Evolutionary conservation across 345 rosid species (phyloP).

Genomic region (Aquilaria sinensis): DNA sequence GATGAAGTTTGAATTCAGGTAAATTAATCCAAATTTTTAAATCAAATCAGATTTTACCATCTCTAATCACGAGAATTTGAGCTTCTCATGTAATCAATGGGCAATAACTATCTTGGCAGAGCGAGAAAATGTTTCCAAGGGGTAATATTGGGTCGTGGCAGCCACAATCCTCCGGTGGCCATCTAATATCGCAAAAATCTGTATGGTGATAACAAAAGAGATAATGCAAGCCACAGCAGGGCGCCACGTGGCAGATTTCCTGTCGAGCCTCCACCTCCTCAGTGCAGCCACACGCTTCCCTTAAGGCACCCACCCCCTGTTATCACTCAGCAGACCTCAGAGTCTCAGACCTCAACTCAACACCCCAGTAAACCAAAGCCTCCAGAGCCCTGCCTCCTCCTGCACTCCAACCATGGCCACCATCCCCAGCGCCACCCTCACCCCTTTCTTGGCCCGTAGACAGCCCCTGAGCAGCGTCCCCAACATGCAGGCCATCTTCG

Average conservation of each 20-base stretch:
- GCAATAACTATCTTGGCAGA: background rate
- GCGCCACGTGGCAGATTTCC: constrained; percentile 67
- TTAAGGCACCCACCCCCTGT: constrained; percentile 14
- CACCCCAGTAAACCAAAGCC: background rate
- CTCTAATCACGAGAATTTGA: background rate
- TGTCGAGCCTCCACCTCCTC: constrained; percentile 7
- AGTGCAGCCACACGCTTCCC: constrained; percentile 20
- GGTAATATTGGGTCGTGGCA: constrained; percentile 16
- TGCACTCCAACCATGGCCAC: constrained; percentile 35
- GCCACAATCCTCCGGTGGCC: constrained; percentile 18
- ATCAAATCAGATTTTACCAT: no score
- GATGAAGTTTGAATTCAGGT: no score
- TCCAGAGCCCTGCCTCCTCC: background rate
- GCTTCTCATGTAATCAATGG: background rate
- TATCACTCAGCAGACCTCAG: constrained; percentile 7
- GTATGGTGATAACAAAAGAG: constrained; percentile 26
- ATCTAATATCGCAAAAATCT: background rate
- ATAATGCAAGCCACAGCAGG: constrained; percentile 38
- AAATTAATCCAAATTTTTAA: background rate
- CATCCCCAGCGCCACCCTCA: constrained; percentile 53
- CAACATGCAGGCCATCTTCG: constrained; percentile 44
- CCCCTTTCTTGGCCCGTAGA: constrained; percentile 53
- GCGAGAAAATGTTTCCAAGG: background rate
- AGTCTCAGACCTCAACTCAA: background rate
- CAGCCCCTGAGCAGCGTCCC: constrained; percentile 43